Evolutionary conservation across 371 early-diverging fungal species (phyloP).

Genomic region (Mycotypha africana): DNA sequence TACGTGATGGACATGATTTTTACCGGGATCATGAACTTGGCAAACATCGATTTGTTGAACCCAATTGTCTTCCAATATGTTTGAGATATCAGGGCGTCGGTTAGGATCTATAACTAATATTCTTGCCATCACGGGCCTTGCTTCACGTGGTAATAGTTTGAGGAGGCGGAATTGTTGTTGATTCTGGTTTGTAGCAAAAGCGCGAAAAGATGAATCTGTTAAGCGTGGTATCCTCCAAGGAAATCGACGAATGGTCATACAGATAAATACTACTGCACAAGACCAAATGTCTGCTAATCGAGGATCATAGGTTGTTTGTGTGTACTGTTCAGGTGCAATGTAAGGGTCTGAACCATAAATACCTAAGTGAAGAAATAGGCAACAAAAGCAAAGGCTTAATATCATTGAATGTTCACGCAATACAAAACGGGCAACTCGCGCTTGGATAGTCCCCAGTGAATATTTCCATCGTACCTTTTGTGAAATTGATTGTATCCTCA

Average conservation of each 20-base stretch:
- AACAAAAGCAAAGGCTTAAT: too few species aligned
- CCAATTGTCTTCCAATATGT: conserved; percentile 47
- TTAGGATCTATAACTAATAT: conserved; percentile 51
- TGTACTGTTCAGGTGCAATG: conserved; percentile 88
- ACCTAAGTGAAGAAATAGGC: conserved; percentile 31
- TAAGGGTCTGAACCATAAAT: conserved; percentile 86
- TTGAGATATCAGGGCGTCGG: conserved; percentile 37
- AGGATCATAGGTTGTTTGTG: conserved; percentile 54
- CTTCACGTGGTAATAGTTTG: conserved; percentile 44
- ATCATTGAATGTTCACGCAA: too few species aligned
- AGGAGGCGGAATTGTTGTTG: conserved; percentile 40
- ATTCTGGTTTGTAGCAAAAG: conserved; percentile 37
- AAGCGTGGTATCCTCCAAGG: conserved; percentile 66
- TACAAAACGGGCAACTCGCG: too few species aligned
- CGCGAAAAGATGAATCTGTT: conserved; percentile 53
- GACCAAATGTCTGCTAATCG: conserved; percentile 75
- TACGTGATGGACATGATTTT: conserved; percentile 47
- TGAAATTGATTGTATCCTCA: conserved; percentile 46
- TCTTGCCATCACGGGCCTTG: conserved; percentile 38
- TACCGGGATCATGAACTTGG: conserved; percentile 30
- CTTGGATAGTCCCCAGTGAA: too few species aligned
- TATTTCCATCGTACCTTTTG: too few species aligned
- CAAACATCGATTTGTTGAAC: conserved; percentile 55
- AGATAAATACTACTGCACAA: conserved; percentile 72
- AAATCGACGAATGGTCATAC: conserved; percentile 71